Conservation (phyloP, 768 basidiomycete species). For the Chiua virens region DNA sequence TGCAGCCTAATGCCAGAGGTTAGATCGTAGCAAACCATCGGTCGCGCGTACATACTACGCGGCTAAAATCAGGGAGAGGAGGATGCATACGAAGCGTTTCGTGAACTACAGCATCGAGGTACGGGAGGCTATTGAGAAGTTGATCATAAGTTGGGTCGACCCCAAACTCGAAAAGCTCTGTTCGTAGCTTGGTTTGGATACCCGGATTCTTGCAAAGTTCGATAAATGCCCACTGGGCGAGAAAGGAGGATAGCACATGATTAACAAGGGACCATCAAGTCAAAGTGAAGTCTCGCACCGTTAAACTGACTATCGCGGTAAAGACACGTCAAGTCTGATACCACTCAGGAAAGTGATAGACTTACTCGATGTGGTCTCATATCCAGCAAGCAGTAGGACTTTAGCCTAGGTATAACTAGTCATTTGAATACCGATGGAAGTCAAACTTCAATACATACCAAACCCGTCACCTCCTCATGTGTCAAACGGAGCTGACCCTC, state of each 20-base stretch:
- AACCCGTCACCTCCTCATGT: slow-evolving; percentile 41
- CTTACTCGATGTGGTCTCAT: slow-evolving; percentile 40
- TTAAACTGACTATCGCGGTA: slow-evolving; percentile 26
- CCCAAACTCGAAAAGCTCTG: slow-evolving; percentile 46
- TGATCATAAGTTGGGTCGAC: slow-evolving; percentile 56
- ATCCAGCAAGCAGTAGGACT: slow-evolving; percentile 37
- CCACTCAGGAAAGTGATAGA: not conserved
- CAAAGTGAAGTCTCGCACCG: slow-evolving; percentile 3
- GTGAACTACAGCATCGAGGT: slow-evolving; percentile 52
- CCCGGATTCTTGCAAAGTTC: slow-evolving; percentile 48
- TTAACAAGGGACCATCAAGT: no score
- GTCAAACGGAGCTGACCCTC: slow-evolving; percentile 33
- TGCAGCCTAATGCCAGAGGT: slow-evolving; percentile 32
- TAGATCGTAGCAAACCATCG: not conserved
- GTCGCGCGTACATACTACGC: slow-evolving; percentile 6
- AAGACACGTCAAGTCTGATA: not conserved
- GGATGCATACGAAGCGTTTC: slow-evolving; percentile 48
- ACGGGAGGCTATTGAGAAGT: slow-evolving; percentile 48
- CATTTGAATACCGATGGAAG: not conserved
- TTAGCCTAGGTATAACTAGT: slow-evolving; percentile 28
- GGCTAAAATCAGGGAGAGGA: slow-evolving; percentile 29
- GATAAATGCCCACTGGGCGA: slow-evolving; percentile 52
- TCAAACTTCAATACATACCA: slow-evolving; percentile 14
- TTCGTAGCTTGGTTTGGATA: slow-evolving; percentile 47
- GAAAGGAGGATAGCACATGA: not conserved